A percentile compares a stretch with the other conserved stretches of the same genome.
Evolutionary conservation across 148 eudicot species (phyloP).

Genomic region (Selenicereus undatus): DNA sequence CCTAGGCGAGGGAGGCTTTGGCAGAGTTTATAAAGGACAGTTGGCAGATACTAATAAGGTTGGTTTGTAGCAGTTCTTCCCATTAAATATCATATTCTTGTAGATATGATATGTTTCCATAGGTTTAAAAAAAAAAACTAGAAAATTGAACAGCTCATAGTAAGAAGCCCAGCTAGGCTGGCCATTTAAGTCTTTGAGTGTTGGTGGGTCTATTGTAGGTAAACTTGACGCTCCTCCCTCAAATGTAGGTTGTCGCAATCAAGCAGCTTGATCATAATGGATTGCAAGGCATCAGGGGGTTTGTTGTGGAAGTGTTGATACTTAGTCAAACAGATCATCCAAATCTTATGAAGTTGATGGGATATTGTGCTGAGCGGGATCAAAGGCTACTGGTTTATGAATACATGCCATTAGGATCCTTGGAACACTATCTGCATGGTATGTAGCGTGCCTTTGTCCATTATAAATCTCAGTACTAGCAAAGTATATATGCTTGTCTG

Average conservation of each 20-base stretch:
- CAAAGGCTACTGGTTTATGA: slow-evolving; percentile 83
- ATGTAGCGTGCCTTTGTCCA: background rate
- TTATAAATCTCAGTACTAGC: no score
- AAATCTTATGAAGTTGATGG: slow-evolving; percentile 78
- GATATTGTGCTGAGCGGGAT: slow-evolving; percentile 77
- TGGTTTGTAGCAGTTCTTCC: background rate
- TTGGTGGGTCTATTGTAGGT: background rate
- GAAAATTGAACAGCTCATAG: no score
- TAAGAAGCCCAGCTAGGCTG: background rate
- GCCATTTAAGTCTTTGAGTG: background rate
- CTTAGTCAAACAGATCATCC: slow-evolving; percentile 64
- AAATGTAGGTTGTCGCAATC: slow-evolving; percentile 61
- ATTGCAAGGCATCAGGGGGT: slow-evolving; percentile 65
- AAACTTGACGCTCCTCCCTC: background rate
- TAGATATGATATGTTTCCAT: background rate
- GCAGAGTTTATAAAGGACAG: slow-evolving; percentile 38
- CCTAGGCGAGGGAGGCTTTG: slow-evolving; percentile 40
- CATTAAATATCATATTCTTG: background rate
- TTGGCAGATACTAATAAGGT: slow-evolving; percentile 28
- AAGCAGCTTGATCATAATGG: slow-evolving; percentile 77
- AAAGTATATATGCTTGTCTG: no score
- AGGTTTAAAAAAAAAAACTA: no score
- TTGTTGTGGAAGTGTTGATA: slow-evolving; percentile 73
- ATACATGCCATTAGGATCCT: slow-evolving; percentile 78
- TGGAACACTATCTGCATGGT: slow-evolving; percentile 80